These are phyloP conservation scores for Nidularia sp. DNA, from an alignment of 768 basidiomycete species.

Conservation along the genomic window DNA sequence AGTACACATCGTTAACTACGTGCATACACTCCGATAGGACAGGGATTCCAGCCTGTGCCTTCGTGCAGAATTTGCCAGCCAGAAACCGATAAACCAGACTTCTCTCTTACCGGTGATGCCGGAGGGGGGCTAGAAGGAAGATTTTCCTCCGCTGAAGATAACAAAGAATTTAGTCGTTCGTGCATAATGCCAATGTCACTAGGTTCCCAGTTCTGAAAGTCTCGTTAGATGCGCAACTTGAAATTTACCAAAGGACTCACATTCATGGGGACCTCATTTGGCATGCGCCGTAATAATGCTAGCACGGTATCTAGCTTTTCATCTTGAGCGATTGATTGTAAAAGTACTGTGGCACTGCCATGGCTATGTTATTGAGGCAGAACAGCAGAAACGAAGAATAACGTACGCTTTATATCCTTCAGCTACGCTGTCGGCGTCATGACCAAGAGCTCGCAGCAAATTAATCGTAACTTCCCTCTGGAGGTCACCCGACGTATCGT, in stretches of 20 bases:
- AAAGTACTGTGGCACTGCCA: neutral
- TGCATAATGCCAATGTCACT: slow-evolving; percentile 53
- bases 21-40: slow-evolving; percentile 61
- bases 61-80: slow-evolving; percentile 56
- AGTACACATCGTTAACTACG: too few species aligned
- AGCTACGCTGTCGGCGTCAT: slow-evolving; percentile 15
- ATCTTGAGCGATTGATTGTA: too few species aligned
- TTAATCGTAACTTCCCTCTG: slow-evolving; percentile 39
- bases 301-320: too few species aligned
- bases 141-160: slow-evolving; percentile 9
- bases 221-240: too few species aligned
- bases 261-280: too few species aligned
- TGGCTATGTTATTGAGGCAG: too few species aligned
- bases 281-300: too few species aligned
- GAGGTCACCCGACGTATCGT: slow-evolving; percentile 28
- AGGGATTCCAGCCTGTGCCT: slow-evolving; percentile 51
- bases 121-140: neutral
- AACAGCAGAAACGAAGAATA: neutral
- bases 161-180: slow-evolving; percentile 39
- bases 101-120: neutral
- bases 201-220: slow-evolving; percentile 43
- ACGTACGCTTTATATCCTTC: slow-evolving; percentile 29
- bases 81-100: neutral
- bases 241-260: too few species aligned
- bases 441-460: slow-evolving; percentile 47